A percentile compares a stretch with the other conserved stretches of the same genome.
Conservation (phyloP, 2,329 filamentous ascomycete genomes). For the Uncinocarpus reesii region DNA sequence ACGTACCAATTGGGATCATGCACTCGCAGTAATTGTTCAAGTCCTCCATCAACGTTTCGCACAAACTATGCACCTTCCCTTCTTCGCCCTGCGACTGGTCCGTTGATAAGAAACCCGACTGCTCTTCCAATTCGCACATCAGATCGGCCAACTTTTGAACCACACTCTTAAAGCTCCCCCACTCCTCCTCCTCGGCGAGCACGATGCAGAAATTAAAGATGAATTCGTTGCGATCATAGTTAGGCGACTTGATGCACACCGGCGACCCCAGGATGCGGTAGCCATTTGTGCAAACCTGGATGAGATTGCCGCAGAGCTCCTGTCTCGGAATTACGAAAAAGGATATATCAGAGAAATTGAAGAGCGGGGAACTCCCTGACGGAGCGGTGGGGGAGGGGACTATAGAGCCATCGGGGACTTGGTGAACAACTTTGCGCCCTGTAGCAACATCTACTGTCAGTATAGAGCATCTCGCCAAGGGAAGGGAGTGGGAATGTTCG, state of each 20-base stretch:
- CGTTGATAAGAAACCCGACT: slow-evolving; percentile 62
- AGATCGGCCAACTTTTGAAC: slow-evolving; percentile 75
- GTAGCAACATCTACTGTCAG: too few species aligned
- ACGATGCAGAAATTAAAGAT: slow-evolving; percentile 97
- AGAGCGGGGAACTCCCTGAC: slow-evolving; percentile 51
- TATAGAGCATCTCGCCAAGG: too few species aligned
- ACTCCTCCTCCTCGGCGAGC: slow-evolving; percentile 59
- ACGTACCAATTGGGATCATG: slow-evolving; percentile 90
- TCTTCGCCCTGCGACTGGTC: slow-evolving; percentile 38
- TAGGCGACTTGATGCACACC: slow-evolving; percentile 70
- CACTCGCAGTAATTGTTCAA: slow-evolving; percentile 95
- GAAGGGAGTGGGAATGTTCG: background rate
- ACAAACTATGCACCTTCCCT: slow-evolving; percentile 54
- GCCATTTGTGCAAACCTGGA: slow-evolving; percentile 60
- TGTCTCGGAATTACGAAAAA: slow-evolving; percentile 92
- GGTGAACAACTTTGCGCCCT: slow-evolving; percentile 55
- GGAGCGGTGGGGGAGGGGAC: slow-evolving; percentile 37
- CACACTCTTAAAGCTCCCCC: slow-evolving; percentile 70
- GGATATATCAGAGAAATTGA: slow-evolving; percentile 77
- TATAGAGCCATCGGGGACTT: slow-evolving; percentile 53
- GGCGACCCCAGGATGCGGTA: slow-evolving; percentile 80
- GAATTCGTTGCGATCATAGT: slow-evolving; percentile 87
- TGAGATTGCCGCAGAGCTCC: slow-evolving; percentile 84
- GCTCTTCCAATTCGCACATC: slow-evolving; percentile 83
- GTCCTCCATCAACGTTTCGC: slow-evolving; percentile 82